Base-by-base conservation (phyloP, 495 filamentous ascomycete species). In the Penicillium dipodomyicola region DNA sequence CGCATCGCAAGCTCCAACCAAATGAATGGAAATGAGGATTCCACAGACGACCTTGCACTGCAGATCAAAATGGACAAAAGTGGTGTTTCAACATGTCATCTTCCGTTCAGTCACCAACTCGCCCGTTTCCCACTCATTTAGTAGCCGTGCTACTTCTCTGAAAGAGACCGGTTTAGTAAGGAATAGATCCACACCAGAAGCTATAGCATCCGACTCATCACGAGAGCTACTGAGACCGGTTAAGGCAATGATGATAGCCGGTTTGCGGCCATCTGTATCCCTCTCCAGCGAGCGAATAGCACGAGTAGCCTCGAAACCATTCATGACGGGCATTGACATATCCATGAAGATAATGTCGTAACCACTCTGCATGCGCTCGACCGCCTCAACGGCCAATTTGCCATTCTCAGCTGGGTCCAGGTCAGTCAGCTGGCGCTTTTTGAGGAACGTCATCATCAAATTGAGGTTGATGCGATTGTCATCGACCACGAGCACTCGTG, bases 241-340 rank as follows among this genome's bases (percentile, higher is more conserved):
- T 32, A 91, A 69, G 1, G 88, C 86, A 46, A 92, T 85, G 50
- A 92, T 84, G 39, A 79, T 79, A 19, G 80, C 77, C 0, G 78
- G 75, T 14, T 57, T 57, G 30, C 58, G 58, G 43, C 62, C 61
- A 29, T 69, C 68, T 17, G 64, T 63, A 41, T 79, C 76, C 50
- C 67, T 72, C 67, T 91, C 88, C 41, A 87, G 73, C 17, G 77
- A 71, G 9, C 87, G 79, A 53, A 91, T 89, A 10, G 80, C 78
- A 4, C 83, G 79, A 11, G 87, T 88, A 10, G 87, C 82, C 65
- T 88, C 87, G n/a, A 90, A 81, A 8, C 87, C 87, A 53, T 88
- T 84, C 78, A 91, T 87, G 0, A 90, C 72, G 0, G 89, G 88
- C 89, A 92, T 91, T 17, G 83, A 84, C 49, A 91, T 85, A 51